Evolutionary conservation across 176 grass and related monocot genomes (phyloP).

Genomic region (Carex scoparia): DNA sequence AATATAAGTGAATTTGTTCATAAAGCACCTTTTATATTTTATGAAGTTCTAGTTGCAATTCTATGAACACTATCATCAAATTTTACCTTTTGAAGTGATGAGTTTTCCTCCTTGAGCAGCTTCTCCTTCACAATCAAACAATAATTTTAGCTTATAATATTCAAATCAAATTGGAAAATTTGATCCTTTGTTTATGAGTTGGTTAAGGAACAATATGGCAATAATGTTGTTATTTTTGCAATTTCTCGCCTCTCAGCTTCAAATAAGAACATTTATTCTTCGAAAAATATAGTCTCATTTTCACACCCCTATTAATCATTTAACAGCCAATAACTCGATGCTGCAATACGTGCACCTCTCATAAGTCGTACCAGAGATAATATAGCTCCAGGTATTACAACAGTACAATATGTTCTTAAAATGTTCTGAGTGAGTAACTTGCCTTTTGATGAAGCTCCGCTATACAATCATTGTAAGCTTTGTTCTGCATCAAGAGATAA

Average conservation of each 20-base stretch:
- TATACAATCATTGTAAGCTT: conserved; percentile 57
- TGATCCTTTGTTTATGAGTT: too few relatives aligned
- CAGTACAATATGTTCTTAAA: not conserved
- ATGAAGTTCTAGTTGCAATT: not conserved
- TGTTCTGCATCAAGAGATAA: conserved; percentile 40
- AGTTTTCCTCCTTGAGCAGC: conserved; percentile 50
- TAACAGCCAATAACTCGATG: not conserved
- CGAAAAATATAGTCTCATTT: not conserved
- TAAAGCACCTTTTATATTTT: not conserved
- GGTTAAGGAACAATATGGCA: not conserved
- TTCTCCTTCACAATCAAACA: conserved; percentile 49
- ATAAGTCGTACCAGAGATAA: not conserved
- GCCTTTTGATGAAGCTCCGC: conserved; percentile 75
- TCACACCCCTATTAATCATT: not conserved
- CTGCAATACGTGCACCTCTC: not conserved
- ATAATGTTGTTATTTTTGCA: not conserved
- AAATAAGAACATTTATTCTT: not conserved
- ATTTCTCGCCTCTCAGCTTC: not conserved
- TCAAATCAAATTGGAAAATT: not conserved
- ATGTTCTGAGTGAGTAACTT: not conserved
- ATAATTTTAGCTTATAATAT: not conserved
- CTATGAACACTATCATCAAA: not conserved
- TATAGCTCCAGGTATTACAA: not conserved
- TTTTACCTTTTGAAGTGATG: conserved; percentile 45
- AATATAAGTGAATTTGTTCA: not conserved